phyloP scores from a whole-genome alignment of 108 stramenopile species.

The Cyclotella baltica region DNA sequence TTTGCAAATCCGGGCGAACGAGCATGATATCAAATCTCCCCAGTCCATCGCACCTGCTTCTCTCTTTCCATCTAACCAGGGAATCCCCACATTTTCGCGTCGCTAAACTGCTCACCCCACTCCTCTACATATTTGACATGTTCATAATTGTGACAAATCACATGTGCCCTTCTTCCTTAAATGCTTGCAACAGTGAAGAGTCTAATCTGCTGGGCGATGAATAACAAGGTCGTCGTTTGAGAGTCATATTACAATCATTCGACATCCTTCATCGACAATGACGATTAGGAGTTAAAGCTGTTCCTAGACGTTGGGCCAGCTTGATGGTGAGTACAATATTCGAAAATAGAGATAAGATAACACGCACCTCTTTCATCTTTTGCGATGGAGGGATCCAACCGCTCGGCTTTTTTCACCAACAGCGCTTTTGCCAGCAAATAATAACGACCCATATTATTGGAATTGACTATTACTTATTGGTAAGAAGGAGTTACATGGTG shows the following conservation, averaged over 20 bases:
- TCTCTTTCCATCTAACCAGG: conserved; percentile 71
- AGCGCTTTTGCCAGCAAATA: conserved; percentile 12
- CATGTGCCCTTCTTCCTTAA: conserved; percentile 74
- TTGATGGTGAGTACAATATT: conserved; percentile 45
- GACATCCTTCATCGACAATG: conserved; percentile 89
- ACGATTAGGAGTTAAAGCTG: conserved; percentile 78
- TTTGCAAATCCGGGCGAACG: conserved; percentile 48
- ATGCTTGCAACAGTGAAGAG: conserved; percentile 48
- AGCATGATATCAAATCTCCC: conserved; percentile 67
- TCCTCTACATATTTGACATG: conserved; percentile 80
- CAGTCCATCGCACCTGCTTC: conserved; percentile 65
- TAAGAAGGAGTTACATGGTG: not conserved
- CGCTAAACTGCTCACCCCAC: conserved; percentile 70
- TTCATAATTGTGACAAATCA: conserved; percentile 87
- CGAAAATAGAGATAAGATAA: not conserved
- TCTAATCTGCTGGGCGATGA: conserved; percentile 81
- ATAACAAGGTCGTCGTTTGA: conserved; percentile 62
- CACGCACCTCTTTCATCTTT: conserved; percentile 14
- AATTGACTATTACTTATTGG: not conserved
- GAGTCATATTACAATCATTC: conserved; percentile 78
- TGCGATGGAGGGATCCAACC: conserved; percentile 24
- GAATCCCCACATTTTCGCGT: conserved; percentile 83
- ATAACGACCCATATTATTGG: not conserved
- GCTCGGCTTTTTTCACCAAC: conserved; percentile 40
- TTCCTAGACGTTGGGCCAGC: conserved; percentile 64